A percentile compares a stretch with the other conserved stretches of the same genome.
phyloP scores from a whole-genome alignment of 2,329 filamentous ascomycete species.

The Sporothrix curviconia region DNA sequence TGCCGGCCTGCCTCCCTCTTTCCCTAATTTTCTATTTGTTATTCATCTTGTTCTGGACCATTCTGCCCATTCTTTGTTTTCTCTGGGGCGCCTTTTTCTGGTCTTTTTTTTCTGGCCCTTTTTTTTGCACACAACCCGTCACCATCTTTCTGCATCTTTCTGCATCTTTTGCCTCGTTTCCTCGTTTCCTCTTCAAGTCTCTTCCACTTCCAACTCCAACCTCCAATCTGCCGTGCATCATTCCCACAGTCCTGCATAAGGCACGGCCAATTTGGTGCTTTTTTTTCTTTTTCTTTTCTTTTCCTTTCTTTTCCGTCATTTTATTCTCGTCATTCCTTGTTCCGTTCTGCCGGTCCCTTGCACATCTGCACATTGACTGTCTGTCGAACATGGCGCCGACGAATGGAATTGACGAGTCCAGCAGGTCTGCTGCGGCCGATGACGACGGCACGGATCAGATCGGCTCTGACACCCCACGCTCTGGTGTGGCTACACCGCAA shows the following conservation, averaged over 20 bases:
- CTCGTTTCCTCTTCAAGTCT: not conserved
- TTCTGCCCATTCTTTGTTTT: not conserved
- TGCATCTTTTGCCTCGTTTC: not conserved
- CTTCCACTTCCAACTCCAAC: not conserved
- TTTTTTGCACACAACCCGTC: not conserved
- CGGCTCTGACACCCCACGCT: slow-evolving; percentile 80
- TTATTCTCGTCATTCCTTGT: not conserved
- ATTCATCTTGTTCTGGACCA: not conserved
- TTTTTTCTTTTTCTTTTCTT: not conserved
- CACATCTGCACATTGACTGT: not conserved
- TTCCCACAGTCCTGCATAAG: not conserved
- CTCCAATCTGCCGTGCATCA: not conserved
- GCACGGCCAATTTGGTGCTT: not conserved
- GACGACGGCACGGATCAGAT: slow-evolving; percentile 71
- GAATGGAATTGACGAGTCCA: slow-evolving; percentile 46
- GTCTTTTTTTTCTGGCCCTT: not conserved
- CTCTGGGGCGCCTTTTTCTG: not conserved
- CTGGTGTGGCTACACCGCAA: slow-evolving; percentile 85
- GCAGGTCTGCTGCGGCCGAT: slow-evolving; percentile 52
- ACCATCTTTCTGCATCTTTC: not conserved
- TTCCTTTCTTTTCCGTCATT: not conserved
- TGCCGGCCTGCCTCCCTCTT: not conserved
- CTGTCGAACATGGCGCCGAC: slow-evolving; percentile 26
- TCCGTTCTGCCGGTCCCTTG: not conserved
- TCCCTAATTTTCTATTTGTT: slow-evolving; percentile 9